Conservation (phyloP, 2,329 filamentous ascomycete species). For the Alternaria burnsii region DNA sequence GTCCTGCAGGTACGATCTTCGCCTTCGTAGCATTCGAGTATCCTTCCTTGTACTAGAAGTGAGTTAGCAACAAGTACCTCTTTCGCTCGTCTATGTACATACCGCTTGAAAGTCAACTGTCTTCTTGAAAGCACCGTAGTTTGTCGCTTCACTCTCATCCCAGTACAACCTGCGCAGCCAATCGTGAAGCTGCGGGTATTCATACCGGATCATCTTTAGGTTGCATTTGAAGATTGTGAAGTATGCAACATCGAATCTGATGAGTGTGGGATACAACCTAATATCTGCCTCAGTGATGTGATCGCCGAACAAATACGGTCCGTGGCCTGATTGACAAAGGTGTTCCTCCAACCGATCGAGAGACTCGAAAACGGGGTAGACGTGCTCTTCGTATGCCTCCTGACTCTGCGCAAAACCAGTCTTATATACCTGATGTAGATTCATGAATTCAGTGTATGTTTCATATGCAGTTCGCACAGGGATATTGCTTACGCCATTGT, state of each 20-base stretch:
- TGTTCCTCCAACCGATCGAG: constrained; percentile 80
- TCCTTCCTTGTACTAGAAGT: constrained; percentile 20
- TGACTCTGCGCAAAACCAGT: constrained; percentile 85
- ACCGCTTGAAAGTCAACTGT: constrained; percentile 30
- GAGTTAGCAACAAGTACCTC: background rate
- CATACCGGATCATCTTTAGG: constrained; percentile 79
- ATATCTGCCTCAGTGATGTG: constrained; percentile 83
- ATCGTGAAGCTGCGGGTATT: constrained; percentile 78
- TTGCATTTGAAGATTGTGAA: constrained; percentile 75
- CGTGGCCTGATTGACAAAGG: constrained; percentile 59
- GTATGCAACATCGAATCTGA: constrained; percentile 60
- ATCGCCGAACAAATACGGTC: constrained; percentile 77
- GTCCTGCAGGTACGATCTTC: constrained; percentile 29
- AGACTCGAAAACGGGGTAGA: constrained; percentile 74
- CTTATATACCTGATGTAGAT: constrained; percentile 52
- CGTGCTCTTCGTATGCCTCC: constrained; percentile 80
- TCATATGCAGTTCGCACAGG: background rate
- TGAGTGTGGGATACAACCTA: constrained; percentile 62
- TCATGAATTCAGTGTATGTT: background rate
- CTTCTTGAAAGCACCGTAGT: constrained; percentile 36
- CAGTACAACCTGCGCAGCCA: constrained; percentile 87
- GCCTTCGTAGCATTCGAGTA: constrained; percentile 16
- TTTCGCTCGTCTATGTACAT: background rate
- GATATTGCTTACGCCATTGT: constrained; percentile 55
- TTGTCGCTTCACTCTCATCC: constrained; percentile 58